phyloP scores from a whole-genome alignment of 2,329 filamentous ascomycete species.

The Septoria linicola region DNA sequence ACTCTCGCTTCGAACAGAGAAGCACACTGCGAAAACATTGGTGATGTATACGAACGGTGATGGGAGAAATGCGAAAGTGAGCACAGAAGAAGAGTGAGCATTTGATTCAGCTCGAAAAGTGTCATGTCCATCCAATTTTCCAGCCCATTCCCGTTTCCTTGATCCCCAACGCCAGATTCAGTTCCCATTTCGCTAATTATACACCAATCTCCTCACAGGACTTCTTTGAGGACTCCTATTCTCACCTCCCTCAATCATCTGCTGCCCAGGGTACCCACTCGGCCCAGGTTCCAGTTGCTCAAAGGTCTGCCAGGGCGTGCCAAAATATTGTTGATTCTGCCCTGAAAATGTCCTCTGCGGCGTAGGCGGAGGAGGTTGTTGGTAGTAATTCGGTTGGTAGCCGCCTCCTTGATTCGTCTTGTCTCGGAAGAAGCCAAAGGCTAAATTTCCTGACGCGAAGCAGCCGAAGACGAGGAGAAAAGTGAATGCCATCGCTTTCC shows the following conservation, averaged over 20 bases:
- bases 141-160: too few relatives aligned
- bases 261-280: constrained; percentile 28
- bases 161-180: too few relatives aligned
- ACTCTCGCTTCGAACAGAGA: too few relatives aligned
- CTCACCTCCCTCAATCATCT: constrained; percentile 34
- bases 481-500: constrained; percentile 70
- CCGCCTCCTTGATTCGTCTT: constrained; percentile 35
- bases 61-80: too few relatives aligned
- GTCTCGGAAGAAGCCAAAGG: constrained; percentile 56
- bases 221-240: constrained; percentile 22
- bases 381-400: constrained; percentile 27
- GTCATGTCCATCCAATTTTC: too few relatives aligned
- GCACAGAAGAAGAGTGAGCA: too few relatives aligned
- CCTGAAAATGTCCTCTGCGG: constrained; percentile 38
- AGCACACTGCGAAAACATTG: too few relatives aligned
- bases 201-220: constrained; percentile 37
- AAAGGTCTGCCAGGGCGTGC: constrained; percentile 35
- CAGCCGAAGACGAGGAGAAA: constrained; percentile 51
- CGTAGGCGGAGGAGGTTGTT: constrained; percentile 35
- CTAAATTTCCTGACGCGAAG: constrained; percentile 59
- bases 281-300: constrained; percentile 35
- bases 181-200: constrained; percentile 20
- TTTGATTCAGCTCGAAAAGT: too few relatives aligned
- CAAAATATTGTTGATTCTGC: constrained; percentile 28
- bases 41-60: too few relatives aligned